Evolutionary conservation across 805 yeast species (phyloP).

Genomic region (Kodamaea neixiangensis): DNA sequence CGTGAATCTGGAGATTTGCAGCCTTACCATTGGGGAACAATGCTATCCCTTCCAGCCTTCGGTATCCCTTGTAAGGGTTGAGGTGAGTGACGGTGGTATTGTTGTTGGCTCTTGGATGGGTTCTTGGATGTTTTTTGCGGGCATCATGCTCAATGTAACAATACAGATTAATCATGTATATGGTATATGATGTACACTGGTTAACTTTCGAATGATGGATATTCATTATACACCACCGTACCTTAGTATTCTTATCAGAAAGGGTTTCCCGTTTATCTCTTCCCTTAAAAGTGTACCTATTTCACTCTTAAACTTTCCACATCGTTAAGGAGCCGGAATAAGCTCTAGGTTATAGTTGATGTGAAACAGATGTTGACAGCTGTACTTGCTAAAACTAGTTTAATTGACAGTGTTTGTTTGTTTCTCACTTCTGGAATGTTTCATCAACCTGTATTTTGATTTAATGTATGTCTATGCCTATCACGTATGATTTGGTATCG

Average conservation of each 20-base stretch:
- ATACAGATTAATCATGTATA: too few species aligned
- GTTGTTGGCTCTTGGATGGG: too few species aligned
- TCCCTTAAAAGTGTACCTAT: too few species aligned
- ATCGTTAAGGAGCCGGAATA: not conserved
- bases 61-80: not conserved
- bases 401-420: not conserved
- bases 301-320: not conserved
- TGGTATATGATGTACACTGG: too few species aligned
- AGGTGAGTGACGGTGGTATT: not conserved
- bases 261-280: too few species aligned
- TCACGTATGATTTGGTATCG: not conserved
- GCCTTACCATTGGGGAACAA: not conserved
- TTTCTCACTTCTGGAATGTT: not conserved
- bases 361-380: not conserved
- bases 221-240: too few species aligned
- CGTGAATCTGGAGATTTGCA: not conserved
- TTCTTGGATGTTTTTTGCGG: too few species aligned
- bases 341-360: not conserved
- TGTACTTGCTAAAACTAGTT: not conserved
- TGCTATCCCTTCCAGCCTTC: not conserved
- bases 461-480: not conserved
- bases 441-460: not conserved
- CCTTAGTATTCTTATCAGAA: too few species aligned
- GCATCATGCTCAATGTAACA: too few species aligned
- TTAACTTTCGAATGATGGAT: too few species aligned